phyloP scores from a whole-genome alignment of 169 alveolate species.

The Babesia bigemina region DNA sequence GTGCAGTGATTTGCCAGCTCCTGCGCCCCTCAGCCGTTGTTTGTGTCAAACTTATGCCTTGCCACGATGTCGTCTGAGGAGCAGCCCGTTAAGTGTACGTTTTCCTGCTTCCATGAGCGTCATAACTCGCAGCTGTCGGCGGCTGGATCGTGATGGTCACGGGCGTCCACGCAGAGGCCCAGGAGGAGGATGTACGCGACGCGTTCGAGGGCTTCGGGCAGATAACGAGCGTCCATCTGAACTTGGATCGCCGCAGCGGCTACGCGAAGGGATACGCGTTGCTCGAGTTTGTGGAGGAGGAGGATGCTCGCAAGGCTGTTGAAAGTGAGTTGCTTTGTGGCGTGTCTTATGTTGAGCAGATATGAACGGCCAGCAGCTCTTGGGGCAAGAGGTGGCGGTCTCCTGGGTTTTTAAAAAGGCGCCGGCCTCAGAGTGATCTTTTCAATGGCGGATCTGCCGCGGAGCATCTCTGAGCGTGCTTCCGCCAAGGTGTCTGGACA shows the following conservation, averaged over 20 bases:
- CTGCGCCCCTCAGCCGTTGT: no score
- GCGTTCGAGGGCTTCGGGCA: constrained; percentile 87
- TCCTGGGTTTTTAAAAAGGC: constrained; percentile 56
- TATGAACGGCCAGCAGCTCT: constrained; percentile 56
- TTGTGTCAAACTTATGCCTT: neutral
- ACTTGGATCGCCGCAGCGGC: constrained; percentile 92
- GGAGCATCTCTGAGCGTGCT: neutral
- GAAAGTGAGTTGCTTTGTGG: constrained; percentile 59
- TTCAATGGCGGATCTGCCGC: neutral
- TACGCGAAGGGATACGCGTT: constrained; percentile 91
- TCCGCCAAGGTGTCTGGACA: neutral
- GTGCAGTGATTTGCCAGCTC: no score
- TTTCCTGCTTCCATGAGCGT: neutral
- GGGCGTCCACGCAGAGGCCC: constrained; percentile 89
- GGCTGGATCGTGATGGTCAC: constrained; percentile 89
- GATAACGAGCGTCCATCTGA: constrained; percentile 87
- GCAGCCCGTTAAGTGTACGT: constrained; percentile 57
- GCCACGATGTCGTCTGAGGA: constrained; percentile 14
- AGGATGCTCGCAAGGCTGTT: constrained; percentile 85
- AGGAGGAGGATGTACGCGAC: constrained; percentile 91
- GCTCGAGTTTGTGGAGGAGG: constrained; percentile 81
- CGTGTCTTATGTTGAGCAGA: constrained; percentile 6
- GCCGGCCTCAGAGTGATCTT: constrained; percentile 12
- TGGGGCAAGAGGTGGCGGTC: constrained; percentile 50
- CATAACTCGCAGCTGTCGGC: constrained; percentile 81